phyloP scores from a whole-genome alignment of 176 grass and related monocot genomes.

The Hyparrhenia diplandra region DNA sequence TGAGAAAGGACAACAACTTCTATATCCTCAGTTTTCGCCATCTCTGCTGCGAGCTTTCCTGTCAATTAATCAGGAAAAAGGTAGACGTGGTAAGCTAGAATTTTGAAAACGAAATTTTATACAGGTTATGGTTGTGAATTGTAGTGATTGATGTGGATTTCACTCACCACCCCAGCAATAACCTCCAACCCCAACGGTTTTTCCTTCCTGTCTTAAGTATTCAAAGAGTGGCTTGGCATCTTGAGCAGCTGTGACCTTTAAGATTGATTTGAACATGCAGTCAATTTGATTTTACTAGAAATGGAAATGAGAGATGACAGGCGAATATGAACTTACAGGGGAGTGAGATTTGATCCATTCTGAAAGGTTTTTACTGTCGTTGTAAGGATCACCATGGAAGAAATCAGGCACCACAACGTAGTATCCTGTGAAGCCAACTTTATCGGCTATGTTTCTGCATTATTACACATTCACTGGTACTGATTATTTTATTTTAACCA shows the following conservation, averaged over 20 bases:
- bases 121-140: background rate
- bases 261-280: background rate
- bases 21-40: background rate
- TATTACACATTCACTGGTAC: background rate
- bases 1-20: background rate
- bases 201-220: background rate
- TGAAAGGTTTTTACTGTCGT: constrained; percentile 6
- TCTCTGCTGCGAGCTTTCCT: background rate
- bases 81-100: background rate
- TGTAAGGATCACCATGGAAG: constrained; percentile 17
- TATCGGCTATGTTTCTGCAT: constrained; percentile 35
- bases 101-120: too few species aligned
- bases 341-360: constrained; percentile 24
- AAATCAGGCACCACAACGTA: constrained; percentile 39
- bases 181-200: constrained; percentile 1
- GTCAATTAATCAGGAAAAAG: background rate
- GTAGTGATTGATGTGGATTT: background rate
- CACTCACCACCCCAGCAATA: constrained; percentile 38
- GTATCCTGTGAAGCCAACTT: constrained; percentile 27
- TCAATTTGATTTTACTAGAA: background rate
- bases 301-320: background rate
- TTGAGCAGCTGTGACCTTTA: constrained; percentile 14
- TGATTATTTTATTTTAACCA: background rate
- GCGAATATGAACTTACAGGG: background rate
- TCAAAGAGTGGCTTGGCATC: constrained; percentile 16